phyloP scores from a whole-genome alignment of 2,329 filamentous ascomycete genomes.

The Ophiobolus disseminans region DNA sequence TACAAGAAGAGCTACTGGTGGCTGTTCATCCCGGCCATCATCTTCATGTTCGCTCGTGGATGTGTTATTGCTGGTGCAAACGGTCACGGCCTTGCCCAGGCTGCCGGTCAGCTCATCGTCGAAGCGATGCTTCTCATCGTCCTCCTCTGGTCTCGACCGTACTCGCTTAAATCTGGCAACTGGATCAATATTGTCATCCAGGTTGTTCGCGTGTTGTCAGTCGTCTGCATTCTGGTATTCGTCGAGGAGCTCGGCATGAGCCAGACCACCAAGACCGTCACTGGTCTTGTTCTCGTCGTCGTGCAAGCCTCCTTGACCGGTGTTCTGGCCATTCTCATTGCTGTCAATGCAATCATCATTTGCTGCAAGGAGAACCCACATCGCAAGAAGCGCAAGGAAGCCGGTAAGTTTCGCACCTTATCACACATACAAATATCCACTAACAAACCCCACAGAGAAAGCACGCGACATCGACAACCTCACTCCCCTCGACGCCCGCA shows the following conservation, averaged over 20 bases:
- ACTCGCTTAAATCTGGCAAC: slow-evolving; percentile 84
- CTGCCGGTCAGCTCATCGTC: slow-evolving; percentile 78
- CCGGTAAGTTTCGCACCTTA: slow-evolving; percentile 67
- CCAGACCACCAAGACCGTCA: slow-evolving; percentile 92
- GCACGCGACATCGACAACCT: slow-evolving; percentile 79
- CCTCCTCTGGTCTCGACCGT: slow-evolving; percentile 85
- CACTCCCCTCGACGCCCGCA: slow-evolving; percentile 85
- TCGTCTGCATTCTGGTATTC: slow-evolving; percentile 88
- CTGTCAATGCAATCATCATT: slow-evolving; percentile 83
- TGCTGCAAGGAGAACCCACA: slow-evolving; percentile 91
- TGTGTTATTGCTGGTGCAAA: slow-evolving; percentile 84
- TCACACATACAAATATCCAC: slow-evolving; percentile 14
- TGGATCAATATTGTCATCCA: slow-evolving; percentile 94
- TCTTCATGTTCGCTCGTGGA: slow-evolving; percentile 91
- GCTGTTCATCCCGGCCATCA: slow-evolving; percentile 87
- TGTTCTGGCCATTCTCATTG: slow-evolving; percentile 83
- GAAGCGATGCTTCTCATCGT: slow-evolving; percentile 81
- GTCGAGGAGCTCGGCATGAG: slow-evolving; percentile 90
- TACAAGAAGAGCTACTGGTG: slow-evolving; percentile 97
- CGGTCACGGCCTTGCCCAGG: slow-evolving; percentile 83
- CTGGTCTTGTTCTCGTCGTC: slow-evolving; percentile 91
- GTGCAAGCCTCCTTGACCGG: slow-evolving; percentile 86
- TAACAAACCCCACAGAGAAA: slow-evolving; percentile 67
- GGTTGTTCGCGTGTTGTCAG: slow-evolving; percentile 84
- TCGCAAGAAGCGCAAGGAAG: slow-evolving; percentile 84